Evolutionary conservation across 352 stramenopile species (phyloP).

Genomic region (Globisporangium spinosum): DNA sequence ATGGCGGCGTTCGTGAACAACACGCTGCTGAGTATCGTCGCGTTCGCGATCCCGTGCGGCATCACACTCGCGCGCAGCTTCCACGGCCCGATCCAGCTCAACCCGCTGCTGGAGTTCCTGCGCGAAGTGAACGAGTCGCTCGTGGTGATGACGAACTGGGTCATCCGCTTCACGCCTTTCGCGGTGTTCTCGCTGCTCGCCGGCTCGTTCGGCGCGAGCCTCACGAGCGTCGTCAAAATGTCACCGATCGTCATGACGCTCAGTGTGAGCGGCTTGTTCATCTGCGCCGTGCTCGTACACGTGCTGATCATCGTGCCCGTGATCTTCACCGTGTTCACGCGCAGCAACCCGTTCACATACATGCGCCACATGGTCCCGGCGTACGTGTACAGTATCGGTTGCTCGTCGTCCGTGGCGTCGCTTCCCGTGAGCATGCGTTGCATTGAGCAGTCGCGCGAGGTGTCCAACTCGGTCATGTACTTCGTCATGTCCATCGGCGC

Average conservation of each 20-base stretch:
- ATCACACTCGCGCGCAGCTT: conserved; percentile 66
- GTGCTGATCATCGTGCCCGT: conserved; percentile 57
- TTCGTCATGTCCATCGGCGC: conserved; percentile 70
- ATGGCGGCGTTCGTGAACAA: conserved; percentile 65
- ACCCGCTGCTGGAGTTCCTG: conserved; percentile 77
- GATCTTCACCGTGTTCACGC: conserved; percentile 56
- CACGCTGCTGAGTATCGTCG: conserved; percentile 62
- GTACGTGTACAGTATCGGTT: conserved; percentile 72
- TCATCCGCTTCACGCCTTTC: conserved; percentile 70
- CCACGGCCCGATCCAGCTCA: conserved; percentile 61
- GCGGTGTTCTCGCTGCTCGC: conserved; percentile 69
- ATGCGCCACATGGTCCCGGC: conserved; percentile 66
- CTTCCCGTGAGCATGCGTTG: conserved; percentile 60
- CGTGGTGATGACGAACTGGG: conserved; percentile 67
- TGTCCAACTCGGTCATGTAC: conserved; percentile 60
- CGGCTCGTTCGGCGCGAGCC: conserved; percentile 46
- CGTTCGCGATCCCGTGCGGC: conserved; percentile 64
- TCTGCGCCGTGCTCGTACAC: conserved; percentile 48
- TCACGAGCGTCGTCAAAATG: conserved; percentile 34
- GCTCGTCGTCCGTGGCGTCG: conserved; percentile 68
- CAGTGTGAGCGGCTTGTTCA: conserved; percentile 41
- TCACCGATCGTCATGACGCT: conserved; percentile 43
- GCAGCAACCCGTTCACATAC: conserved; percentile 65
- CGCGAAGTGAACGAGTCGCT: conserved; percentile 77
- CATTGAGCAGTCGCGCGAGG: conserved; percentile 50